A percentile compares a stretch with the other conserved stretches of the same genome.
These are phyloP conservation scores for Fusarium globosum DNA, from an alignment of 2,329 filamentous ascomycete genomes.

Conservation along the genomic window DNA sequence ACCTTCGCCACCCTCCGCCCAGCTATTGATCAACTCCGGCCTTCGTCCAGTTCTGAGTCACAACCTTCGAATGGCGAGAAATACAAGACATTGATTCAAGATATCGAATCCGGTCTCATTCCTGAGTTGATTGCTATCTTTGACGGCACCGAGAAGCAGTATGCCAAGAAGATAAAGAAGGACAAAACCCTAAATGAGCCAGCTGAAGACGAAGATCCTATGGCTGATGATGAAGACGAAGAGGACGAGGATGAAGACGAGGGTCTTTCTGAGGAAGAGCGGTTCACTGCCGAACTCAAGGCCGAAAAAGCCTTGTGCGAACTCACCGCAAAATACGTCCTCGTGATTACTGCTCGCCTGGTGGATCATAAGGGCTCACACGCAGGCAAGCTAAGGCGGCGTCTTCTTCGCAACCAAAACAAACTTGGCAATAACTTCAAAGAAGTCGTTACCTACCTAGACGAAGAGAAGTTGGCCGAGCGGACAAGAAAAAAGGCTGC, in stretches of 20 bases:
- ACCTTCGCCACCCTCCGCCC: slow-evolving; percentile 79
- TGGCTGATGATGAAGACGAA: slow-evolving; percentile 69
- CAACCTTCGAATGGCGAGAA: slow-evolving; percentile 44
- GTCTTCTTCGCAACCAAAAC: slow-evolving; percentile 82
- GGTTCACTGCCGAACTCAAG: slow-evolving; percentile 73
- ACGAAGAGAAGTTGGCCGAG: slow-evolving; percentile 69
- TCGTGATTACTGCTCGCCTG: slow-evolving; percentile 79
- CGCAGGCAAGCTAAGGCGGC: slow-evolving; percentile 72
- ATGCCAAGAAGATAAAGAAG: slow-evolving; percentile 75
- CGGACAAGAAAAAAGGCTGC: slow-evolving; percentile 55
- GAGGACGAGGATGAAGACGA: slow-evolving; percentile 67
- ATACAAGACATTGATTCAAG: slow-evolving; percentile 66
- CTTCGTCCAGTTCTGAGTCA: slow-evolving; percentile 41
- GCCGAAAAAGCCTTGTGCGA: slow-evolving; percentile 89
- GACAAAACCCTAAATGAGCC: slow-evolving; percentile 68
- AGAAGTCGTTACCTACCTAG: slow-evolving; percentile 83
- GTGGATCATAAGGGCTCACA: slow-evolving; percentile 73
- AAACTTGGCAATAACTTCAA: slow-evolving; percentile 87
- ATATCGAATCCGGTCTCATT: slow-evolving; percentile 71
- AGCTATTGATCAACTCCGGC: slow-evolving; percentile 56
- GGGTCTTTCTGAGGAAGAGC: slow-evolving; percentile 66
- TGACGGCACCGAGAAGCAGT: slow-evolving; percentile 78
- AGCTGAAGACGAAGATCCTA: slow-evolving; percentile 78
- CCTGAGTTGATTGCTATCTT: slow-evolving; percentile 82
- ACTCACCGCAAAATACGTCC: slow-evolving; percentile 84